phyloP scores from a whole-genome alignment of 805 yeast species.

The Torulaspora maleeae region DNA sequence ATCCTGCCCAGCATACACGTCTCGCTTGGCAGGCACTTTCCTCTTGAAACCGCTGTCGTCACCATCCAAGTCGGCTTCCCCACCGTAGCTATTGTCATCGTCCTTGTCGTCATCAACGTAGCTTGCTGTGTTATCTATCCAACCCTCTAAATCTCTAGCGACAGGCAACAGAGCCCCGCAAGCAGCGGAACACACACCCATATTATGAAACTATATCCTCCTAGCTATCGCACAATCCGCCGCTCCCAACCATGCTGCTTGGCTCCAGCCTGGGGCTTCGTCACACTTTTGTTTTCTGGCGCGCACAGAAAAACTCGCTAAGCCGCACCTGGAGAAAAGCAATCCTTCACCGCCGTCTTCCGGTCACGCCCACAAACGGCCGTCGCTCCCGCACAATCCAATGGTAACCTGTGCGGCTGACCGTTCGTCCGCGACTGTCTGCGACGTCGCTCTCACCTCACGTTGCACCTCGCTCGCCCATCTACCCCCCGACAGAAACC shows the following conservation, averaged over 20 bases:
- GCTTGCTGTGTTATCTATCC: slow-evolving; percentile 12
- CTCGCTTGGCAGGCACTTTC: background rate
- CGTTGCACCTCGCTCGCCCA: no score
- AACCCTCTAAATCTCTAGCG: slow-evolving; percentile 9
- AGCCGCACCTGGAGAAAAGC: background rate
- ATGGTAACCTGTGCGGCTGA: background rate
- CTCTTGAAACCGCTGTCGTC: background rate
- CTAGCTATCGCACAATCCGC: background rate
- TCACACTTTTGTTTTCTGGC: slow-evolving; percentile 3
- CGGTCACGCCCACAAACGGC: background rate
- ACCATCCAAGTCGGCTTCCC: background rate
- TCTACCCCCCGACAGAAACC: no score
- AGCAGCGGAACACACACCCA: background rate
- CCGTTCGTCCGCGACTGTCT: no score
- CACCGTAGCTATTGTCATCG: background rate
- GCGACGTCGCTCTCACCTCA: no score
- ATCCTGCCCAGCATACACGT: background rate
- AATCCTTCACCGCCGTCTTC: no score
- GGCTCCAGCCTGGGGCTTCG: background rate
- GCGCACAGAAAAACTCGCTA: slow-evolving; percentile 2
- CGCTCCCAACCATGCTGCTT: background rate
- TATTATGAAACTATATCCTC: background rate
- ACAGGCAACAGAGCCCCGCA: background rate
- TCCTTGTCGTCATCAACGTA: slow-evolving; percentile 3
- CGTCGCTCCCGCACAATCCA: background rate